Percentiles rank a stretch among this genome's conserved stretches.
phyloP scores from a whole-genome alignment of 2,329 filamentous ascomycete genomes.

The Botrytis porri region DNA sequence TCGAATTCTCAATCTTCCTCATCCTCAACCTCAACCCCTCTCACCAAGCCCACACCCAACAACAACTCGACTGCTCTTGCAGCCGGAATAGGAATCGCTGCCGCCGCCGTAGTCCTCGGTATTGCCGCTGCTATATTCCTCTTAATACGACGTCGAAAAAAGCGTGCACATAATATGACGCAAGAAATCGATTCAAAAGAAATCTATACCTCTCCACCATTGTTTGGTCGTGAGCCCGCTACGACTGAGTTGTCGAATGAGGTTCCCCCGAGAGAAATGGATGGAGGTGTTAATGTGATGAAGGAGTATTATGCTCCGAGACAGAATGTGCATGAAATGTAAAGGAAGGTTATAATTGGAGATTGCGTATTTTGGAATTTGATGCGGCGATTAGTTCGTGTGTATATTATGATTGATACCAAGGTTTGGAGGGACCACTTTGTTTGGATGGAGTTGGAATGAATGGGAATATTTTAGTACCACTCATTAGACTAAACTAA shows the following conservation, averaged over 20 bases:
- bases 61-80: neutral
- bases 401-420: neutral
- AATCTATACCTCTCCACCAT: neutral
- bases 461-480: neutral
- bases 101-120: neutral
- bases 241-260: neutral
- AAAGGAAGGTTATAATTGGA: neutral
- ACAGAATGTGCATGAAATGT: neutral
- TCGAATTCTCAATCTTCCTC: neutral
- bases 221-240: too few relatives aligned
- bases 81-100: neutral
- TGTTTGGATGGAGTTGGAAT: neutral
- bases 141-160: conserved; percentile 1
- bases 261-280: neutral
- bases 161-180: too few relatives aligned
- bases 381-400: neutral
- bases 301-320: neutral
- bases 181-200: neutral
- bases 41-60: neutral
- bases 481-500: neutral
- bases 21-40: neutral
- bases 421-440: neutral
- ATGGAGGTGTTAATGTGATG: neutral
- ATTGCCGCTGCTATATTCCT: neutral
- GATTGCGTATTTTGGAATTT: accelerated